Percentiles rank a stretch among this genome's conserved stretches.
These are phyloP conservation scores for Psilocybe cyanescens DNA, from an alignment of 768 basidiomycete species.

Conservation along the genomic window DNA sequence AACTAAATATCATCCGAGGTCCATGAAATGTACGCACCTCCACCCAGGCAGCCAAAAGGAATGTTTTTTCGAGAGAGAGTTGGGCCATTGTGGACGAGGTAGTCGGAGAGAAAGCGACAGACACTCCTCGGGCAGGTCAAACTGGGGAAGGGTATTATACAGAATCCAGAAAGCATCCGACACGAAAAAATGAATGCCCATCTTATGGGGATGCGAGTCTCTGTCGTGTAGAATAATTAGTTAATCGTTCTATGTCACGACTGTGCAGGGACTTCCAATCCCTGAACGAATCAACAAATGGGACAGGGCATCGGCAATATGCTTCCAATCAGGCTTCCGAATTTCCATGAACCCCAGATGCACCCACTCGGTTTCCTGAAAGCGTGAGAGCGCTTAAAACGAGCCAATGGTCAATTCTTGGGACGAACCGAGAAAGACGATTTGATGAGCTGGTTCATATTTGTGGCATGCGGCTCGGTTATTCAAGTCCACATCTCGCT, in stretches of 20 bases:
- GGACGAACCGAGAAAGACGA: background rate
- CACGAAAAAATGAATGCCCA: background rate
- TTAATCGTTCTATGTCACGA: background rate
- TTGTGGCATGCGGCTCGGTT: no score
- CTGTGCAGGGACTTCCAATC: background rate
- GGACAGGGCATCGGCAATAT: background rate
- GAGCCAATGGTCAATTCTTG: background rate
- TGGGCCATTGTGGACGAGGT: background rate
- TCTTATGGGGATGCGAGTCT: background rate
- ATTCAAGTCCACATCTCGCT: no score
- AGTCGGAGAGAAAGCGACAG: background rate
- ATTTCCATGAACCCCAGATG: background rate
- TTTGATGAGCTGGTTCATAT: background rate
- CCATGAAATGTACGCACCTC: background rate
- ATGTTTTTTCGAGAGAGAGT: slow-evolving; percentile 2
- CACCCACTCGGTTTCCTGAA: background rate
- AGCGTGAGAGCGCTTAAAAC: background rate
- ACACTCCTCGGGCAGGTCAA: background rate
- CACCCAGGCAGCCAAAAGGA: background rate
- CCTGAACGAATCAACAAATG: background rate
- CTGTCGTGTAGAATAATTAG: background rate
- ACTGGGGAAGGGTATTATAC: background rate
- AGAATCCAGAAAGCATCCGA: background rate
- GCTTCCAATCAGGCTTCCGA: background rate
- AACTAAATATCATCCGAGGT: background rate